Percentiles rank a stretch among this genome's conserved stretches.
phyloP scores from a whole-genome alignment of 208 protist genomes.

The Entamoeba nuttalli region DNA sequence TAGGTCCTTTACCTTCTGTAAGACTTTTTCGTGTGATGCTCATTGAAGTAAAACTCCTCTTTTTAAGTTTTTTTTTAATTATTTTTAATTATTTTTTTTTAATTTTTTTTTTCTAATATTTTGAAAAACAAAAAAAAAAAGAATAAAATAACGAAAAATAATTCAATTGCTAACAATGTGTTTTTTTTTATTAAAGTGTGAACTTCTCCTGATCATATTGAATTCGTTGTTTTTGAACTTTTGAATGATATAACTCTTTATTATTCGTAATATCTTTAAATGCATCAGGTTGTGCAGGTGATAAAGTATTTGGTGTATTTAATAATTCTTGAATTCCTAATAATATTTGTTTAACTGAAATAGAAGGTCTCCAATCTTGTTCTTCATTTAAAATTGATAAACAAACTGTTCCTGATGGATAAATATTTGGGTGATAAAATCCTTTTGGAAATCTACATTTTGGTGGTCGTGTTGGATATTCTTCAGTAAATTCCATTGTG shows the following conservation, averaged over 20 bases:
- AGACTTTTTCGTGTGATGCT: too few relatives aligned
- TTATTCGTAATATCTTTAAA: neutral
- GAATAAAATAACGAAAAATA: too few relatives aligned
- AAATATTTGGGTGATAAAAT: conserved; percentile 97
- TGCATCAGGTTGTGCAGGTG: conserved; percentile 57
- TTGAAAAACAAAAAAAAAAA: too few relatives aligned
- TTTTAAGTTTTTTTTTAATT: too few relatives aligned
- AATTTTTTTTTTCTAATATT: too few relatives aligned
- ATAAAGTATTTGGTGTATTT: conserved; percentile 79
- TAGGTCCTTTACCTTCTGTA: too few relatives aligned
- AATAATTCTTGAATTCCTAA: conserved; percentile 90
- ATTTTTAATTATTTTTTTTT: too few relatives aligned
- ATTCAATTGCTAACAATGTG: too few relatives aligned
- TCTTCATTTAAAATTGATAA: conserved; percentile 93
- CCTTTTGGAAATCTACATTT: conserved; percentile 82
- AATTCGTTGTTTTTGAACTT: too few relatives aligned
- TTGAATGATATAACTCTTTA: neutral
- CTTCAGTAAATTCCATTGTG: conserved; percentile 75
- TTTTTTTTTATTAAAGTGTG: too few relatives aligned
- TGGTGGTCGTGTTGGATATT: conserved; percentile 88
- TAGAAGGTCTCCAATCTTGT: conserved; percentile 88
- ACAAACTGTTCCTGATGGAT: conserved; percentile 92
- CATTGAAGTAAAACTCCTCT: too few relatives aligned
- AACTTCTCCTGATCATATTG: too few relatives aligned
- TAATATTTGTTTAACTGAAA: conserved; percentile 90